Conservation (phyloP, 148 eudicot species). For the Beta vulgaris region DNA sequence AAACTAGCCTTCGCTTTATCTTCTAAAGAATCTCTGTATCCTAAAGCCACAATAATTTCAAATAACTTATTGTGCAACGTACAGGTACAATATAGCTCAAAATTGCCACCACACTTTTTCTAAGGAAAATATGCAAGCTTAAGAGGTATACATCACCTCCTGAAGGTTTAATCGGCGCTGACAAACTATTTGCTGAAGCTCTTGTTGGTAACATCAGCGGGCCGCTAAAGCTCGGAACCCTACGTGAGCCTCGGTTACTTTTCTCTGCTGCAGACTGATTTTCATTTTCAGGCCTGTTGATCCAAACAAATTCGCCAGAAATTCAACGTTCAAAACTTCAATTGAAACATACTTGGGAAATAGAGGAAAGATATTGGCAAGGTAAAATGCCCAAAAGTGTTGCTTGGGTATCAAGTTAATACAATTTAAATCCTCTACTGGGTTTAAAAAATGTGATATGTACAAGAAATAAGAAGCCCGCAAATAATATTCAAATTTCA, state of each 20-base stretch:
- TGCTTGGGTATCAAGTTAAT: neutral
- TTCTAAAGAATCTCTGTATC: constrained; percentile 79
- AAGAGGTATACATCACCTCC: constrained; percentile 48
- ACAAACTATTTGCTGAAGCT: constrained; percentile 95
- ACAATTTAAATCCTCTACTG: neutral
- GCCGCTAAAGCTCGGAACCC: constrained; percentile 88
- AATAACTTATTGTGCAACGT: constrained; percentile 5
- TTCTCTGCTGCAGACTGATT: constrained; percentile 46
- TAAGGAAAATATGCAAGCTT: neutral
- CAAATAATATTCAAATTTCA: neutral
- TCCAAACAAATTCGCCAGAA: constrained; percentile 16
- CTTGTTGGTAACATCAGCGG: constrained; percentile 84
- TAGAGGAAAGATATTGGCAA: too few relatives aligned
- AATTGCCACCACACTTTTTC: neutral
- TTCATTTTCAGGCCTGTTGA: constrained; percentile 67
- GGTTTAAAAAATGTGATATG: neutral
- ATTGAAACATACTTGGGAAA: neutral
- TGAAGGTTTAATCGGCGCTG: constrained; percentile 94
- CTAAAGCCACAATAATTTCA: constrained; percentile 31
- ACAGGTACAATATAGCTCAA: neutral
- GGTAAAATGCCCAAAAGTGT: too few relatives aligned
- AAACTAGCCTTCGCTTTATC: constrained; percentile 86
- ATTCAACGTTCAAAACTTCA: neutral
- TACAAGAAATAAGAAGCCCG: neutral
- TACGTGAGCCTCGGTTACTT: constrained; percentile 46